Conservation (phyloP, 495 filamentous ascomycete genomes). For the Entonaema liquescens region DNA sequence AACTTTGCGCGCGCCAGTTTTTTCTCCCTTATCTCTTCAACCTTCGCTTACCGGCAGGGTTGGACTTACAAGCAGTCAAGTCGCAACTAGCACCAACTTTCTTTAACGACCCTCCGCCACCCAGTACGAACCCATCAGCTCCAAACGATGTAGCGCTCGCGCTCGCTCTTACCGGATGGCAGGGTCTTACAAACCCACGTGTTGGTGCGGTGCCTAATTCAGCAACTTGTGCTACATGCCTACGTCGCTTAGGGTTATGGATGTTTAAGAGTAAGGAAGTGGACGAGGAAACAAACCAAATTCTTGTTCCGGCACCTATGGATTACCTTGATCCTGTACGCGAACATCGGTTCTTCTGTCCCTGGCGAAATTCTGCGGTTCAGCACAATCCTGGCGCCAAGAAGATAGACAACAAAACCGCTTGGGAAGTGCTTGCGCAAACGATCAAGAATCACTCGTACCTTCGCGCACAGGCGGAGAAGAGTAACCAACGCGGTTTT, state of each 20-base stretch:
- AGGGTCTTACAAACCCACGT: conserved; percentile 69
- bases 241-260: conserved; percentile 91
- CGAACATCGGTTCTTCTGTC: conserved; percentile 84
- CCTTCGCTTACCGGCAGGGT: conserved; percentile 54
- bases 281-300: conserved; percentile 54
- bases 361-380: conserved; percentile 71
- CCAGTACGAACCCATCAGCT: conserved; percentile 36
- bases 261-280: conserved; percentile 77
- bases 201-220: conserved; percentile 67
- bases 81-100: conserved; percentile 57
- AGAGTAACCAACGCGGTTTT: conserved; percentile 27
- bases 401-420: conserved; percentile 46
- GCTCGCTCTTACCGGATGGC: conserved; percentile 89
- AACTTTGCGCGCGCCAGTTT: conserved; percentile 54
- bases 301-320: conserved; percentile 65
- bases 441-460: conserved; percentile 57
- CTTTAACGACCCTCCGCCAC: conserved; percentile 53
- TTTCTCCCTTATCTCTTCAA: conserved; percentile 64
- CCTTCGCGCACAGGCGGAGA: conserved; percentile 45
- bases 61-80: conserved; percentile 61
- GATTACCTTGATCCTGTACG: conserved; percentile 70
- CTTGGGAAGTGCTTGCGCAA: conserved; percentile 57
- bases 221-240: conserved; percentile 83
- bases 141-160: conserved; percentile 73
- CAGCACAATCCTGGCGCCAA: conserved; percentile 61